phyloP scores from a whole-genome alignment of 2,329 filamentous ascomycete genomes.

The Colletotrichum tropicicola region DNA sequence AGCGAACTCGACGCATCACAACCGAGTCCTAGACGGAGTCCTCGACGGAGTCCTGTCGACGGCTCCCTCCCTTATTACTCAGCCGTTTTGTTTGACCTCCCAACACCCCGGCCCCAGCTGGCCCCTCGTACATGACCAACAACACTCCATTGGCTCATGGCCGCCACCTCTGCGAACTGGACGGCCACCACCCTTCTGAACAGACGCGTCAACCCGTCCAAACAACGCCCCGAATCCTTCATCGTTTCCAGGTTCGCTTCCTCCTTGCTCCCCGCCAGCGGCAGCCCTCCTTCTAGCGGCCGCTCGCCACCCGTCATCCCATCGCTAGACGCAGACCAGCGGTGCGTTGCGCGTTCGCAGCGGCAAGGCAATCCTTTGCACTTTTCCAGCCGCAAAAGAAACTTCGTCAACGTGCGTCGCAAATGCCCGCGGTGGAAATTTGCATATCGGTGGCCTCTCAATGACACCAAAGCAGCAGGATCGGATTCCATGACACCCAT shows the following conservation, averaged over 20 bases:
- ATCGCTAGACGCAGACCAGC: constrained; percentile 5
- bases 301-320: constrained; percentile 8
- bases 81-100: no score
- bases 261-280: not conserved
- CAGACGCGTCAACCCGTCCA: constrained; percentile 14
- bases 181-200: not conserved
- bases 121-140: not conserved
- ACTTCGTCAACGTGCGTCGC: no score
- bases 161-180: not conserved
- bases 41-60: not conserved
- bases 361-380: not conserved
- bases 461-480: constrained; percentile 5
- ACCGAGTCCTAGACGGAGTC: no score
- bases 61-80: not conserved
- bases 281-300: not conserved
- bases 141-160: constrained; percentile 3
- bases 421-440: no score
- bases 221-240: constrained; percentile 10
- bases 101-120: no score
- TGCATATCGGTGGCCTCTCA: not conserved
- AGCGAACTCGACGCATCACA: not conserved
- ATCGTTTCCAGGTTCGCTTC: not conserved
- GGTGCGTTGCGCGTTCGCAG: not conserved
- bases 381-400: not conserved
- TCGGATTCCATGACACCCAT: not conserved